Base-by-base conservation (phyloP, 495 filamentous ascomycete genomes). In the Penicillium canariense region DNA sequence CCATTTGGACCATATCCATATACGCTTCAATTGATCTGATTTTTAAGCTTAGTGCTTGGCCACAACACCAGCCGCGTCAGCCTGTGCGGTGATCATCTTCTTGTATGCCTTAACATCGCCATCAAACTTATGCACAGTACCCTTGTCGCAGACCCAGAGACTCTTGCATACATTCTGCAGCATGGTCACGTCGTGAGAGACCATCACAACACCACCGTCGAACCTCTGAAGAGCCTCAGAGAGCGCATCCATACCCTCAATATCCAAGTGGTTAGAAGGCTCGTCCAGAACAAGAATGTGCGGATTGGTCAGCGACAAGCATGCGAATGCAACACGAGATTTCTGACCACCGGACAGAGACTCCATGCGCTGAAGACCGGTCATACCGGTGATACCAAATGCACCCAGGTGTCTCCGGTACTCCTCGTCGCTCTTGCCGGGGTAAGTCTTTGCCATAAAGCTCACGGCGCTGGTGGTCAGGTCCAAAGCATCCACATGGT, bases 141-240 rank as follows among this genome's bases (percentile, higher is more conserved):
- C 95, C 56, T 86, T 77, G 69, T 99, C 94, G 65, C 94, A 99
- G 51, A 99, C 93, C 94, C 94, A 99, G 61, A 99, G 73, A 64
- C 84, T 92, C 27, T 77, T 90, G 69, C 94, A 99, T 15, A 99
- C 94, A 54, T 87, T 96, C 77, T 94, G 91, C 65, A 97, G 70
- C 93, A 97, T 97, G 0, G 95, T 97, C 31, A 99, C 95, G 69
- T 99, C 94, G 84, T 99, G 94, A 53, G 89, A 94, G 35, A 99
- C 94, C 92, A 99, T 97, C 48, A 99, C 77, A 57, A 97, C 92
- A 59, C 94, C 94, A 38, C 94, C 94, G 72, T 95, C 80, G 71
- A 97, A 99, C 54, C 85, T 82, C 59, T 83, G 79, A 44, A 99
- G 79, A 22, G 95, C 94, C 34, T 85, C 82, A 1, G 87, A 83